phyloP scores from a whole-genome alignment of 2,329 filamentous ascomycete genomes.

The Ophiostoma australiae region DNA sequence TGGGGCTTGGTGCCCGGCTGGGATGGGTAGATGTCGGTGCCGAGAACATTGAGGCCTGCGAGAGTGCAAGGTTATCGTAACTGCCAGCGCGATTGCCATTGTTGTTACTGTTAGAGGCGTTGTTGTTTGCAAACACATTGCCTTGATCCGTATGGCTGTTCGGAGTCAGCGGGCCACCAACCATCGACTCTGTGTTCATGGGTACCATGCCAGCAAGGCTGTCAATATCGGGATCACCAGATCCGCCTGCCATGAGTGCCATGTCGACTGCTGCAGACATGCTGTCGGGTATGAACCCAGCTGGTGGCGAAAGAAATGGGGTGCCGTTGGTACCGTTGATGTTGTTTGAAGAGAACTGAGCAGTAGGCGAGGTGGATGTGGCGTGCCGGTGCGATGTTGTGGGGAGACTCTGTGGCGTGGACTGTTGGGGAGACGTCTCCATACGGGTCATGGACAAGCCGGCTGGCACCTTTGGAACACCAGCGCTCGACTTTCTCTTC shows the following conservation, averaged over 20 bases:
- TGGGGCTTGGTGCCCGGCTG: constrained; percentile 74
- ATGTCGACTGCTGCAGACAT: constrained; percentile 29
- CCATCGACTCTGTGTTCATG: constrained; percentile 22
- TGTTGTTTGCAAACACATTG: constrained; percentile 40
- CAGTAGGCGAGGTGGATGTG: constrained; percentile 40
- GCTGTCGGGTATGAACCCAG: constrained; percentile 29
- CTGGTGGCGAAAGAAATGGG: constrained; percentile 39
- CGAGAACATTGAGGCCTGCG: constrained; percentile 57
- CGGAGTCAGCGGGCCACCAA: constrained; percentile 57
- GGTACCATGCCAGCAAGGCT: constrained; percentile 27
- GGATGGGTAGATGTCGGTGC: constrained; percentile 67
- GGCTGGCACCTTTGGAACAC: constrained; percentile 62
- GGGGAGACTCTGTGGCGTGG: constrained; percentile 32
- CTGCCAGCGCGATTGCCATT: constrained; percentile 50
- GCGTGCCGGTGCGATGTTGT: constrained; percentile 30
- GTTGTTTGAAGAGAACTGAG: constrained; percentile 36
- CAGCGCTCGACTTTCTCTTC: constrained; percentile 70
- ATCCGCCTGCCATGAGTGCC: constrained; percentile 26
- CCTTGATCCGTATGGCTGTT: constrained; percentile 59
- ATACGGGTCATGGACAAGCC: constrained; percentile 77
- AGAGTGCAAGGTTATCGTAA: constrained; percentile 59
- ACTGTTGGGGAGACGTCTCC: constrained; percentile 49
- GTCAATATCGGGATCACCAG: constrained; percentile 28
- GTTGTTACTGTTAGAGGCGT: neutral
- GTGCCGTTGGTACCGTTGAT: constrained; percentile 32